Base-by-base conservation (phyloP, 257 asterid species). In the Jaltomata sinuosa region DNA sequence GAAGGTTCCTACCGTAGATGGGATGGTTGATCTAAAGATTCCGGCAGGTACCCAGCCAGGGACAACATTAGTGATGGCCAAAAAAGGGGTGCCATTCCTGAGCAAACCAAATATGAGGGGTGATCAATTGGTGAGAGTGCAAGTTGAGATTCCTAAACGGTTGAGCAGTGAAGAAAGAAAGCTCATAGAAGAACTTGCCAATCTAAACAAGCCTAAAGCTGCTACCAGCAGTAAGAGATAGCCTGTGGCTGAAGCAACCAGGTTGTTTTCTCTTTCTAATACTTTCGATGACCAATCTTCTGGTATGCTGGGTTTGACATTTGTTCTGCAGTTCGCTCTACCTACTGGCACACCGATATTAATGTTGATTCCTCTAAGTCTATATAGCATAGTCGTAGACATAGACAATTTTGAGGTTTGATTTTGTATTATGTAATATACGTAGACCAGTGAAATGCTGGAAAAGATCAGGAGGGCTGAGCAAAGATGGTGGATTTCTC, bases 11-110 rank as follows among this genome's bases (percentile, higher is more conserved):
- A 97, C 99, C 3, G 98, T 97, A 0, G 98, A 97, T 68, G 99
- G 99, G 40, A 87, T 84, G 87, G 99, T 94, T 1, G 99, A 97
- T 82, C 92, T 95, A 67, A 97, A 91, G 85, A 90, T 97, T 49
- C 99, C 99, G 1, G 80, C 97, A 0, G 99, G 99, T 9, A 94
- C 98, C 29, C 99, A 97, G 83, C 98, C 99, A 0, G 97, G 98
- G 64, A 97, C 98, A 11, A 97, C 98, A 9, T 84, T 97, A 36
- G 98, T 97, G 16, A 95, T 97, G 98, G 98, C 97, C 2, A 94
- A 95, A 57, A 97, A 91, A 40, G 99, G 99, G 0, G 98, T 97
- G 9, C 99, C 99, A 0, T 84, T 68, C 85, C 64, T 97, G 62
- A 95, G 93, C 81, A 94, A 91, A 83, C 92, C 88, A 83, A 95